Evolutionary conservation across 2,329 filamentous ascomycete species (phyloP).

Genomic region (Bipolaris oryzae): DNA sequence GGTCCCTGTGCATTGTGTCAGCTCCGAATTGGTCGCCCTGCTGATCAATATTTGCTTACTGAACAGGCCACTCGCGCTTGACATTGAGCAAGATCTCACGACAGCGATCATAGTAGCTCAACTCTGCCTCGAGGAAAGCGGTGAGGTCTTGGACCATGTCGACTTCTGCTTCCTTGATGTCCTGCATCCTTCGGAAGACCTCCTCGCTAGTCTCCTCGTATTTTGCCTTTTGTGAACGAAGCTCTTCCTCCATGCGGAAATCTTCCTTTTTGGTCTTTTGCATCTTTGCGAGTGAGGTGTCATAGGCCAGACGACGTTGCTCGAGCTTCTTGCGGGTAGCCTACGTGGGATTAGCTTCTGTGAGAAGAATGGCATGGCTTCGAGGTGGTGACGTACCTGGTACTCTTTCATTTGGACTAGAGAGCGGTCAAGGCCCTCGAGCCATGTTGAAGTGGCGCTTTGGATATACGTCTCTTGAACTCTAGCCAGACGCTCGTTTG

Average conservation of each 20-base stretch:
- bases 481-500: slow-evolving; percentile 85
- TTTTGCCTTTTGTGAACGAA: slow-evolving; percentile 88
- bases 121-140: slow-evolving; percentile 83
- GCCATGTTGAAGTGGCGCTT: slow-evolving; percentile 80
- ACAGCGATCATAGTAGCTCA: slow-evolving; percentile 90
- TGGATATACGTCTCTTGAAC: slow-evolving; percentile 83
- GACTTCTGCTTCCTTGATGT: slow-evolving; percentile 89
- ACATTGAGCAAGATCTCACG: slow-evolving; percentile 77
- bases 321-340: slow-evolving; percentile 92
- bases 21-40: slow-evolving; percentile 8
- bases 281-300: slow-evolving; percentile 87
- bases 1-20: slow-evolving; percentile 35
- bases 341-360: slow-evolving; percentile 49
- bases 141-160: slow-evolving; percentile 82
- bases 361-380: not conserved
- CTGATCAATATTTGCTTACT: slow-evolving; percentile 50
- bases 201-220: slow-evolving; percentile 96
- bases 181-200: slow-evolving; percentile 89
- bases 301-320: slow-evolving; percentile 84
- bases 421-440: slow-evolving; percentile 88
- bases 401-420: slow-evolving; percentile 97
- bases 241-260: slow-evolving; percentile 89
- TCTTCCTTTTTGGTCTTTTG: slow-evolving; percentile 94
- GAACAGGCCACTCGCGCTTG: slow-evolving; percentile 71
- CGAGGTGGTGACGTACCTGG: slow-evolving; percentile 65